phyloP scores from a whole-genome alignment of 1,284 basidiomycete species.

The Ganoderma lingzhi region DNA sequence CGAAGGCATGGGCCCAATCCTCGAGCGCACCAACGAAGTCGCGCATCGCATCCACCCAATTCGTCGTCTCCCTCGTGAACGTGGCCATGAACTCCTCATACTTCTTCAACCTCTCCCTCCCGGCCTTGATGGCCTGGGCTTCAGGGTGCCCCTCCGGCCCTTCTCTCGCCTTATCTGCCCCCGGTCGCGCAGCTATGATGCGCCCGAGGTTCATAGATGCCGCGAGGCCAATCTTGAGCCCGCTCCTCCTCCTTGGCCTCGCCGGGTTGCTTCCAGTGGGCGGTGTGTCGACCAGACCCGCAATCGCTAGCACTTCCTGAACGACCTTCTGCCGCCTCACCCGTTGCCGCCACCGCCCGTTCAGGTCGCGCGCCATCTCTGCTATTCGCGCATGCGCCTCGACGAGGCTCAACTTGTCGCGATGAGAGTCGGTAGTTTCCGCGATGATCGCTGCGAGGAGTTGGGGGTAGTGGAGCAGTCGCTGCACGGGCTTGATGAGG shows the following conservation, averaged over 20 bases:
- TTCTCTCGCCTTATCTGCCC: conserved; percentile 41
- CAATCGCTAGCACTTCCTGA: conserved; percentile 63
- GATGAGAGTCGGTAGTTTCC: conserved; percentile 80
- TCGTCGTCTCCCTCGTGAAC: conserved; percentile 64
- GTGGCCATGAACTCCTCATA: conserved; percentile 57
- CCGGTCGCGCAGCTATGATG: conserved; percentile 59
- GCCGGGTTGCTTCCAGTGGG: conserved; percentile 37
- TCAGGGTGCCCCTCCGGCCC: conserved; percentile 55
- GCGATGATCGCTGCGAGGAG: conserved; percentile 87
- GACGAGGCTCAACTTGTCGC: conserved; percentile 59
- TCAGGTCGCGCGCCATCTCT: conserved; percentile 84
- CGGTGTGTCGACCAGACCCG: conserved; percentile 50
- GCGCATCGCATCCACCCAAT: conserved; percentile 65
- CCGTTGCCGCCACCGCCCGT: conserved; percentile 85
- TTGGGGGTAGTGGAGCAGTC: conserved; percentile 91
- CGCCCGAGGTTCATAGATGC: conserved; percentile 64
- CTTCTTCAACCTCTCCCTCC: conserved; percentile 64
- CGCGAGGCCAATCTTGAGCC: conserved; percentile 52
- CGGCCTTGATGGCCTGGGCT: conserved; percentile 58
- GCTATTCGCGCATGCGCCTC: conserved; percentile 76
- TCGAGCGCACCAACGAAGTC: conserved; percentile 55
- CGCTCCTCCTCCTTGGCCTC: conserved; percentile 50
- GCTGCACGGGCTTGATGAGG: conserved; percentile 90
- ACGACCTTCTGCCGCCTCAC: conserved; percentile 92
- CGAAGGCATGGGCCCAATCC: conserved; percentile 71